phyloP scores from a whole-genome alignment of 2,329 filamentous ascomycete species.

The Aspergillus clavatus region DNA sequence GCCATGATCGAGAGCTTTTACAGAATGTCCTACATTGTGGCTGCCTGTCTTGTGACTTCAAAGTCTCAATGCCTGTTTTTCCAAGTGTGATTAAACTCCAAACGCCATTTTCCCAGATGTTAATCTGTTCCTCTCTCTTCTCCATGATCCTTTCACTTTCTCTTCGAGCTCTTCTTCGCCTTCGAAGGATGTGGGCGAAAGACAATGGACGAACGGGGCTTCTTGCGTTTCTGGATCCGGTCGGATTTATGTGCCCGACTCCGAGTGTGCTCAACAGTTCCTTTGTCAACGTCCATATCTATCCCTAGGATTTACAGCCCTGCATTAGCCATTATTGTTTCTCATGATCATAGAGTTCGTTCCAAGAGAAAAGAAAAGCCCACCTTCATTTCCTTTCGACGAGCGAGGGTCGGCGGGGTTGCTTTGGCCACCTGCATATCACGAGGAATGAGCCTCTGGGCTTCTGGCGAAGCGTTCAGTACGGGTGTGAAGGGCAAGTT shows the following conservation, averaged over 20 bases:
- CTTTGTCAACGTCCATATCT: constrained; percentile 42
- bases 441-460: not conserved
- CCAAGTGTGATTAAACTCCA: not conserved
- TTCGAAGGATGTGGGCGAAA: constrained; percentile 33
- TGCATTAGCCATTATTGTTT: not conserved
- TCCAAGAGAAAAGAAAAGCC: constrained; percentile 1
- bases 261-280: constrained; percentile 16
- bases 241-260: constrained; percentile 24
- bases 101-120: not conserved
- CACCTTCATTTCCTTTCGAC: constrained; percentile 21
- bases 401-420: constrained; percentile 10
- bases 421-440: constrained; percentile 15
- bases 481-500: too few relatives aligned
- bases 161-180: constrained; percentile 28
- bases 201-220: constrained; percentile 36
- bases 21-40: too few relatives aligned
- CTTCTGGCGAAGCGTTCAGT: too few relatives aligned
- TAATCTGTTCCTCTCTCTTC: not conserved
- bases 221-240: constrained; percentile 39
- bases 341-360: not conserved
- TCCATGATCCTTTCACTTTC: constrained; percentile 21
- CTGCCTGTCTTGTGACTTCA: not conserved
- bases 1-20: too few relatives aligned
- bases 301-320: not conserved
- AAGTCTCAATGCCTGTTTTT: not conserved